Conservation (phyloP, 768 basidiomycete species). For the Holtermanniella nyarrowii region DNA sequence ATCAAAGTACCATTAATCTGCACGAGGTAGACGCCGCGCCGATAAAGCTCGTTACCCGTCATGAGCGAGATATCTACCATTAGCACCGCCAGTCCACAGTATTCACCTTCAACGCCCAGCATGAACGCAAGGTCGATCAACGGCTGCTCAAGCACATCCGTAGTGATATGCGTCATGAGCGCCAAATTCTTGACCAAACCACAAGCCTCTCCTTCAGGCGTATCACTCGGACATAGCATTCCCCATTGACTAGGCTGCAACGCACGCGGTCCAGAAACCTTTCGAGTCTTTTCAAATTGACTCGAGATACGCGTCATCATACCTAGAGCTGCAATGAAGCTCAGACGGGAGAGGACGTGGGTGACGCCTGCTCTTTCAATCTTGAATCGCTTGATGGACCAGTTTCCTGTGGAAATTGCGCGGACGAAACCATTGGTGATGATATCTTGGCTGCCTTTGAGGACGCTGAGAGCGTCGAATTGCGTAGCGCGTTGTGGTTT, state of each 20-base stretch:
- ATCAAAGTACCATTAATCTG: conserved; percentile 95
- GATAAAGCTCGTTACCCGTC: conserved; percentile 92
- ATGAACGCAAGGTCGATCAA: conserved; percentile 80
- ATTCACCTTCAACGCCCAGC: conserved; percentile 89
- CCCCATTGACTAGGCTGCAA: conserved; percentile 99
- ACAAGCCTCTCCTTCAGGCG: conserved; percentile 98
- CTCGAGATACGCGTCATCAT: conserved; percentile 99
- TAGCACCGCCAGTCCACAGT: neutral
- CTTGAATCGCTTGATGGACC: conserved; percentile 97
- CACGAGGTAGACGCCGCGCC: conserved; percentile 82
- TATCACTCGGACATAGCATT: conserved; percentile 94
- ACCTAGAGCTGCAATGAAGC: conserved; percentile 92
- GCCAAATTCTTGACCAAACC: conserved; percentile 97
- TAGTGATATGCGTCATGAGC: conserved; percentile 98
- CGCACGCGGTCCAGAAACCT: conserved; percentile 94
- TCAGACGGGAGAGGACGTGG: conserved; percentile 86
- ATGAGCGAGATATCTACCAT: conserved; percentile 70
- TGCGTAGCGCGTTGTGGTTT: conserved; percentile 88
- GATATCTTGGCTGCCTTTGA: conserved; percentile 92
- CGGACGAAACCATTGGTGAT: conserved; percentile 92
- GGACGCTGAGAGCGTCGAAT: conserved; percentile 78
- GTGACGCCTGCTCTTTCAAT: conserved; percentile 99
- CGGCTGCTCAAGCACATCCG: conserved; percentile 93
- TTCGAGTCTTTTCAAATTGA: conserved; percentile 98
- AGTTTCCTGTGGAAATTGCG: conserved; percentile 97